phyloP scores from a whole-genome alignment of 1,139 yeast species.

The Saccharomyces hybrid region DNA sequence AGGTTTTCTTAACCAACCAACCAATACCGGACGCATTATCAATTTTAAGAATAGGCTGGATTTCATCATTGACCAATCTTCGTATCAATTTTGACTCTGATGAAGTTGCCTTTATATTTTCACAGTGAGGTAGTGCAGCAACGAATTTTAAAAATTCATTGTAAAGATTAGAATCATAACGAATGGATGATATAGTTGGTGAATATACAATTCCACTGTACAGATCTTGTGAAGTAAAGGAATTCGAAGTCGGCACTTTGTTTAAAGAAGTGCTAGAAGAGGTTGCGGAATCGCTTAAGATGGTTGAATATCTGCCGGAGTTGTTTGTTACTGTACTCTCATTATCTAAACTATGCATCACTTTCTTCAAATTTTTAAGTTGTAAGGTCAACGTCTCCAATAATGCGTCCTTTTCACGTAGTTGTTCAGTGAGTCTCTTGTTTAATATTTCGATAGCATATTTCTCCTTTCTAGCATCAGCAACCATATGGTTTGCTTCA shows the following conservation, averaged over 20 bases:
- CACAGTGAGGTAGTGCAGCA: conserved; percentile 29
- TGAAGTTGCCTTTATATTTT: conserved; percentile 32
- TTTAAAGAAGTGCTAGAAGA: conserved; percentile 17
- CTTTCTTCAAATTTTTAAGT: conserved; percentile 57
- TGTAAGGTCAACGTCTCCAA: conserved; percentile 64
- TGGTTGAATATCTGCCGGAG: conserved; percentile 14
- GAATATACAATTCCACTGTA: conserved; percentile 35
- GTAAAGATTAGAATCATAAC: conserved; percentile 47
- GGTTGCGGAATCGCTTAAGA: conserved; percentile 13
- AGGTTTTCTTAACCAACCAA: conserved; percentile 50
- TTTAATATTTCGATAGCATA: conserved; percentile 44
- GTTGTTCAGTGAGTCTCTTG: conserved; percentile 50
- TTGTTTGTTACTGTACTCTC: conserved; percentile 20
- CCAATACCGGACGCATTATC: conserved; percentile 57
- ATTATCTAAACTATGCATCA: conserved; percentile 42
- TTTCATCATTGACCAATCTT: conserved; percentile 63
- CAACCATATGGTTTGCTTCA: conserved; percentile 77
- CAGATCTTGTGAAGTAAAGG: conserved; percentile 9
- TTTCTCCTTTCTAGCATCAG: conserved; percentile 57
- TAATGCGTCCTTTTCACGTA: conserved; percentile 65
- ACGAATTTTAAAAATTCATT: conserved; percentile 34
- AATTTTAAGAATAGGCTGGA: conserved; percentile 61
- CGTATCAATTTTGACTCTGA: conserved; percentile 55
- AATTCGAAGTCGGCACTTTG: conserved; percentile 12
- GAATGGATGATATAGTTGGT: conserved; percentile 50